phyloP scores from a whole-genome alignment of 441 rosid species.

The Corymbia calophylla region DNA sequence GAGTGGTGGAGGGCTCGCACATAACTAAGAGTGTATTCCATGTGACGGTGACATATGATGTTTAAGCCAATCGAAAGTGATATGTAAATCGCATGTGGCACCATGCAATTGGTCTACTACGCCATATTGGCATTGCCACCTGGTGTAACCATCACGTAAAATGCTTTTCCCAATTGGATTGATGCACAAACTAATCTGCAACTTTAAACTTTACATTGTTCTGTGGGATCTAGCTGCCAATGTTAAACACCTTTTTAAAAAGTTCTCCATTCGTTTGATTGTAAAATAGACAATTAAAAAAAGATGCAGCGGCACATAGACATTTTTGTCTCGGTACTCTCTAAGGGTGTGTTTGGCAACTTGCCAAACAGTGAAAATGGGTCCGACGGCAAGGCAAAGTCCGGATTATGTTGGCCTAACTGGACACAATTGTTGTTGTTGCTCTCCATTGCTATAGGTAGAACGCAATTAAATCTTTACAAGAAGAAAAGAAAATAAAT shows the following conservation, averaged over 20 bases:
- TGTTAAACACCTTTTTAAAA: background rate
- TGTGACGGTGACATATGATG: background rate
- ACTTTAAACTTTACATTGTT: background rate
- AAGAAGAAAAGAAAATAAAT: background rate
- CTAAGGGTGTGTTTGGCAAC: background rate
- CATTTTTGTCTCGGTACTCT: rapidly evolving
- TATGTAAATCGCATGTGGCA: background rate
- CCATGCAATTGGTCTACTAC: background rate
- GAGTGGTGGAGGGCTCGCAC: too few species aligned
- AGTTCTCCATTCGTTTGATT: background rate
- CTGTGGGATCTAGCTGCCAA: background rate
- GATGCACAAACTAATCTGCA: background rate
- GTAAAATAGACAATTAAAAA: background rate
- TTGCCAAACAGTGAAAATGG: background rate
- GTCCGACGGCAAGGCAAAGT: rapidly evolving
- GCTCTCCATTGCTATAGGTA: rapidly evolving
- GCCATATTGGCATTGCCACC: background rate
- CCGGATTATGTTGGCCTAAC: rapidly evolving
- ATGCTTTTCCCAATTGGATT: rapidly evolving
- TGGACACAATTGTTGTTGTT: background rate
- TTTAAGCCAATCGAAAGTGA: background rate
- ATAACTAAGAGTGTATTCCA: background rate
- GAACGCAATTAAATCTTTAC: background rate
- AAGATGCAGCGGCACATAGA: rapidly evolving
- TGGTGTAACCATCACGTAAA: background rate